A percentile compares a stretch with the other conserved stretches of the same genome.
These are phyloP conservation scores for Lanzia echinophila DNA, from an alignment of 2,329 filamentous ascomycete genomes.

Conservation along the genomic window DNA sequence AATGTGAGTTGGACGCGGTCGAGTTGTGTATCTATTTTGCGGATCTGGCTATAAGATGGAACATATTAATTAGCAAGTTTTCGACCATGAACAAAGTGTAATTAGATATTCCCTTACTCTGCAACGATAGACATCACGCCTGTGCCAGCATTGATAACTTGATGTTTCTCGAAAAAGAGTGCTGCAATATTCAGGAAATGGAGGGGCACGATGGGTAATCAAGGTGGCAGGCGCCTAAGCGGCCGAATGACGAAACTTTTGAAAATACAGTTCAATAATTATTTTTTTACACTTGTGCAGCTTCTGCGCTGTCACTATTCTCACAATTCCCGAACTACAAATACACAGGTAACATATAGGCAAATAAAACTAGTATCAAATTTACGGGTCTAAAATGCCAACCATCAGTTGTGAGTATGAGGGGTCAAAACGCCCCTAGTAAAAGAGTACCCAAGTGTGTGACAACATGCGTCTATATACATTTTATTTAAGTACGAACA, in stretches of 20 bases:
- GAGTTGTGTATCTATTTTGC: conserved; percentile 57
- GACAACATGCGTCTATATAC: background rate
- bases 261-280: no score
- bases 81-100: no score
- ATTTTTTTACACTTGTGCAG: no score
- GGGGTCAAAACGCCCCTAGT: background rate
- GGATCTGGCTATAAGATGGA: conserved; percentile 41
- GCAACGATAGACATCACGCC: conserved; percentile 40
- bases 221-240: background rate
- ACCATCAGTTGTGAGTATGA: background rate
- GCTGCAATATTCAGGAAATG: background rate
- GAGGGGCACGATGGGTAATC: background rate
- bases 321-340: no score
- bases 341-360: no score
- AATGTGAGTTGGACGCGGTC: conserved; percentile 52
- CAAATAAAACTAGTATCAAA: no score
- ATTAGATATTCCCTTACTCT: conserved; percentile 33
- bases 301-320: no score
- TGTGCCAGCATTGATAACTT: conserved; percentile 12
- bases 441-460: no score
- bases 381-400: no score
- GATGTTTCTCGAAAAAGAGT: background rate
- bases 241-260: background rate
- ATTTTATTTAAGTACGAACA: no score
- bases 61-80: background rate